Percentiles rank a stretch among this genome's conserved stretches.
Evolutionary conservation across 441 rosid genomes (phyloP).

Genomic region (Erysimum cheiri): DNA sequence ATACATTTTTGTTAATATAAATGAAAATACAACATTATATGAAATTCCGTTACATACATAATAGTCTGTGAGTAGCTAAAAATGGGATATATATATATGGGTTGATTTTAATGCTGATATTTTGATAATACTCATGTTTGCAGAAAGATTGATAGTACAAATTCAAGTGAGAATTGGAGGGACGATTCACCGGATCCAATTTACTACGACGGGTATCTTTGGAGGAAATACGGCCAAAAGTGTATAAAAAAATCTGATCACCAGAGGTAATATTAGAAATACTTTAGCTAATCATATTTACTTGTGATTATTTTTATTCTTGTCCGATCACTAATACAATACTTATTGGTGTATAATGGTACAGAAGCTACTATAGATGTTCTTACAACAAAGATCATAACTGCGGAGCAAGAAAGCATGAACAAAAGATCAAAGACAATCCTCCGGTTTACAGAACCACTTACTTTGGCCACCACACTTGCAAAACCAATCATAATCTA

Average conservation of each 20-base stretch:
- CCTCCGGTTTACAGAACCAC: conserved; percentile 49
- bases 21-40: not conserved
- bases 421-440: conserved; percentile 41
- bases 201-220: conserved; percentile 36
- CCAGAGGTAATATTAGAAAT: conserved; percentile 29
- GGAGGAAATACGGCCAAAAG: conserved; percentile 46
- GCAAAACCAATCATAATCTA: conserved; percentile 23
- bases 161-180: conserved; percentile 31
- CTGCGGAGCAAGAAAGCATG: conserved; percentile 43
- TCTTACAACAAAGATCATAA: conserved; percentile 42
- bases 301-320: not conserved
- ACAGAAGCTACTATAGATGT: conserved; percentile 45
- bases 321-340: not conserved
- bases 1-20: not conserved
- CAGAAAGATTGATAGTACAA: conserved; percentile 29
- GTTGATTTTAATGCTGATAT: conserved; percentile 9
- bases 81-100: not conserved
- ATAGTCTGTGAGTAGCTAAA: too few relatives aligned
- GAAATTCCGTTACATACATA: not conserved
- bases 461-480: conserved; percentile 45
- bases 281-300: not conserved
- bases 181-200: conserved; percentile 43
- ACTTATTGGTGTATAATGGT: not conserved
- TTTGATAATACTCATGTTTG: not conserved
- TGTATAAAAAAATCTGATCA: conserved; percentile 20